phyloP scores from a whole-genome alignment of 2,329 filamentous ascomycete species.

The Endoconidiophora polonica region DNA sequence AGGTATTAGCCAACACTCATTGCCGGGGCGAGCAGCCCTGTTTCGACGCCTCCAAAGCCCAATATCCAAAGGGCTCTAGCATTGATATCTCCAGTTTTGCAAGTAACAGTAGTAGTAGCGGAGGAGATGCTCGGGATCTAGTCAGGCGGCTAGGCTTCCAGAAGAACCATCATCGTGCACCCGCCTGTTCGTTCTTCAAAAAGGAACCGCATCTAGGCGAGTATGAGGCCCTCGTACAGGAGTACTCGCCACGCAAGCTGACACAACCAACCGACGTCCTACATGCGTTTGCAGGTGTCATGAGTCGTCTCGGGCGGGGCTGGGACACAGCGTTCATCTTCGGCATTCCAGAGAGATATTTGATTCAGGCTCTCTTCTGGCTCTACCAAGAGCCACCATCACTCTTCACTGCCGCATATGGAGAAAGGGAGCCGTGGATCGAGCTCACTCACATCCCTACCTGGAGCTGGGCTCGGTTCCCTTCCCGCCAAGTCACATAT shows the following conservation, averaged over 20 bases:
- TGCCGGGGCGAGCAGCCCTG: neutral
- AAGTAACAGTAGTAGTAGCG: neutral
- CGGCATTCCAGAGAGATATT: conserved; percentile 3
- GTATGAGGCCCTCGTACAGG: conserved; percentile 25
- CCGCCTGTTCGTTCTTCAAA: conserved; percentile 1
- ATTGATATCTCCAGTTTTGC: too few relatives aligned
- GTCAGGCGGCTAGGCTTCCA: neutral
- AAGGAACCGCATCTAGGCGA: conserved; percentile 19
- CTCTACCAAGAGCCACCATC: neutral
- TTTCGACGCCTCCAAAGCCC: neutral
- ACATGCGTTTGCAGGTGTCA: conserved; percentile 12
- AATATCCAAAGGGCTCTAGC: too few relatives aligned
- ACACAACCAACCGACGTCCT: conserved; percentile 9
- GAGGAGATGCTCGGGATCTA: neutral
- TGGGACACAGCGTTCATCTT: conserved; percentile 3
- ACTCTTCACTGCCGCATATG: too few relatives aligned
- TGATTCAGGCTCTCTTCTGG: conserved; percentile 6
- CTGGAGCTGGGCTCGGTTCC: neutral
- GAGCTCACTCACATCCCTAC: neutral
- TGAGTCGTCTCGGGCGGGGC: neutral
- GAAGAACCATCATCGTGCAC: neutral
- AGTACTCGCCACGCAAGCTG: conserved; percentile 21
- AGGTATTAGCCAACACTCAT: neutral
- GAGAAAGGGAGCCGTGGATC: too few relatives aligned
- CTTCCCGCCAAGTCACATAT: neutral